phyloP scores from a whole-genome alignment of 306 rosid genomes.

The Styphnolobium japonicum region DNA sequence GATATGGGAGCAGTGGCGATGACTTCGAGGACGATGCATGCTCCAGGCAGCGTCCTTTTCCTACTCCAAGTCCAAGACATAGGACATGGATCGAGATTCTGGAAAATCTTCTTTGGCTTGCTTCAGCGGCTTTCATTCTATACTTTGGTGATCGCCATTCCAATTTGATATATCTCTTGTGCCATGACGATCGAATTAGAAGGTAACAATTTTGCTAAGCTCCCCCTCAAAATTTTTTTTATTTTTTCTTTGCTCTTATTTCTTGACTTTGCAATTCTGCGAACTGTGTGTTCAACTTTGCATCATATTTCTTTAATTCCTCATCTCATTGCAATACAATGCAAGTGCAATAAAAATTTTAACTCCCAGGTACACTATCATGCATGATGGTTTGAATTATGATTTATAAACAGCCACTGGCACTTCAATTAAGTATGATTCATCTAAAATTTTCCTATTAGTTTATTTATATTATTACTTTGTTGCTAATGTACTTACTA shows the following conservation, averaged over 20 bases:
- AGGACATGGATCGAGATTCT: constrained; percentile 70
- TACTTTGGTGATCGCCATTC: constrained; percentile 81
- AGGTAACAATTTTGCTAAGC: constrained; percentile 46
- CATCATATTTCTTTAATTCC: background rate
- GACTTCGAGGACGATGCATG: constrained; percentile 97
- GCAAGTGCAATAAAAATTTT: background rate
- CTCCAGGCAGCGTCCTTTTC: constrained; percentile 54
- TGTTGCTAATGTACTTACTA: background rate
- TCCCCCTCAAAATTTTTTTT: too few species aligned
- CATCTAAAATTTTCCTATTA: background rate
- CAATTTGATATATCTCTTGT: constrained; percentile 79
- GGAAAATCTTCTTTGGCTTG: constrained; percentile 88
- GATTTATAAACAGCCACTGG: background rate
- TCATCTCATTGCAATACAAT: background rate
- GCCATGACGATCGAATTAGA: constrained; percentile 79
- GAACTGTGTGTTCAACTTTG: background rate
- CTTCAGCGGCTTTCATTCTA: constrained; percentile 71
- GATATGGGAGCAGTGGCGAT: constrained; percentile 91
- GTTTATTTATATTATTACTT: background rate
- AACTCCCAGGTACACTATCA: background rate
- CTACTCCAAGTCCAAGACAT: constrained; percentile 42
- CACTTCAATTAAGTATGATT: background rate
- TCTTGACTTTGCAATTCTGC: background rate
- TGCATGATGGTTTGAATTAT: background rate
- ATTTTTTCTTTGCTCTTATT: too few species aligned